Base-by-base conservation (phyloP, 345 rosid genomes). In the Eucalyptus globulus region DNA sequence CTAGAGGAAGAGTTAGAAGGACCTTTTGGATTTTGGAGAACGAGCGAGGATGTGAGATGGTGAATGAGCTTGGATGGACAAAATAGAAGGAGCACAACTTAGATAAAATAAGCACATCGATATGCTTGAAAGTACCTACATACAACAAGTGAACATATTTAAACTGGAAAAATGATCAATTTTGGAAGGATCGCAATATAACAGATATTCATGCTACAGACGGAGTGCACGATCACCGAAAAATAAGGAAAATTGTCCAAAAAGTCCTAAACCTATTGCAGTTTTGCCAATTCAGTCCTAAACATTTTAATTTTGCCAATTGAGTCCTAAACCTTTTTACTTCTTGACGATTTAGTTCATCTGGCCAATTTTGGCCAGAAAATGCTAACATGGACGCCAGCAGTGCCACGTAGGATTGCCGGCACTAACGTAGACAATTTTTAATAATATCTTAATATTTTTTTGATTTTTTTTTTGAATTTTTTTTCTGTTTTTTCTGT, bases 401-500 rank as follows among this genome's bases (percentile, higher is more conserved):
- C 7, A 1, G 2, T 43, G 43, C 43, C 43, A 43, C 7, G 7
- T 6, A 40, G 43, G 43, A 43, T 2, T 0, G 7, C 7, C 2
- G 7, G 7, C 7, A 2, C 2, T 43, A 1, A 43, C 43, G 7
- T 43, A 1, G 7, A 43, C 6, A 40, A 43, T 43, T 43, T 43
- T 43, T 43, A 43, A 43, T 43, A 43, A 43, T 43, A 43, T 43
- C 5, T 43, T 40, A 40, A 40, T 40, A n/a, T n/a, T n/a, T n/a
- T n/a, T n/a, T n/a, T n/a, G n/a, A n/a, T n/a, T n/a, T n/a, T n/a
- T n/a, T n/a, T n/a, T 40, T 40, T 40, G 1, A 5, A 40, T 40
- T 40, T 40, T 40, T 40, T 40, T 40, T 40, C 6, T 40, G 6
- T 40, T 40, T 40, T 40, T 40, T 40, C 6, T 2, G n/a, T n/a